Conservation (phyloP, 1,284 basidiomycete genomes). For the Porodaedalea pini region DNA sequence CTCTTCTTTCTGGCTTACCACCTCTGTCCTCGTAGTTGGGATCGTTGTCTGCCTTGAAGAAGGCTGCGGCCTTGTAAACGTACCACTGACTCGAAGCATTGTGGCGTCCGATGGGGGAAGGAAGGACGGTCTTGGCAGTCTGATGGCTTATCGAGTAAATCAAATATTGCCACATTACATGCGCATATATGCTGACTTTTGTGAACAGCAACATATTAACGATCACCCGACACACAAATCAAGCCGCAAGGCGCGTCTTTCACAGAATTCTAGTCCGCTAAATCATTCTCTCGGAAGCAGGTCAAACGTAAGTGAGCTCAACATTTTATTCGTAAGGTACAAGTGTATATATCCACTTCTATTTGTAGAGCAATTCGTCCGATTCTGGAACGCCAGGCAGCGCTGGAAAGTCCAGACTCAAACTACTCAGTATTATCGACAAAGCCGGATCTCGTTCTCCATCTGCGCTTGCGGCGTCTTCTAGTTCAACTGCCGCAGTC, state of each 20-base stretch:
- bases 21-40: constrained; percentile 36
- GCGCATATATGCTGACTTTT: background rate
- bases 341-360: background rate
- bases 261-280: background rate
- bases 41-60: constrained; percentile 41
- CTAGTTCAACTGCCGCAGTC: background rate
- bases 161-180: background rate
- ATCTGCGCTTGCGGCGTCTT: background rate
- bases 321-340: background rate
- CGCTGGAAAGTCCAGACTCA: background rate
- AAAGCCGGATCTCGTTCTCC: too few relatives aligned
- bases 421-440: background rate
- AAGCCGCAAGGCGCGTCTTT: constrained; percentile 3
- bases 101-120: constrained; percentile 38
- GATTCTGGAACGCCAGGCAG: background rate
- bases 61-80: constrained; percentile 35
- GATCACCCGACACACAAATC: constrained; percentile 30
- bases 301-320: background rate
- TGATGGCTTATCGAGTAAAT: constrained; percentile 44
- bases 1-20: constrained; percentile 1
- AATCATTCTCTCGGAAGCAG: background rate
- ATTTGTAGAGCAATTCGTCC: background rate
- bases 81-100: constrained; percentile 33
- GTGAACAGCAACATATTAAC: constrained; percentile 31
- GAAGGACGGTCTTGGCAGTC: constrained; percentile 40